A percentile compares a stretch with the other conserved stretches of the same genome.
Evolutionary conservation across 371 early-diverging fungal species (phyloP).

Genomic region (Saksenaea vasiformis): DNA sequence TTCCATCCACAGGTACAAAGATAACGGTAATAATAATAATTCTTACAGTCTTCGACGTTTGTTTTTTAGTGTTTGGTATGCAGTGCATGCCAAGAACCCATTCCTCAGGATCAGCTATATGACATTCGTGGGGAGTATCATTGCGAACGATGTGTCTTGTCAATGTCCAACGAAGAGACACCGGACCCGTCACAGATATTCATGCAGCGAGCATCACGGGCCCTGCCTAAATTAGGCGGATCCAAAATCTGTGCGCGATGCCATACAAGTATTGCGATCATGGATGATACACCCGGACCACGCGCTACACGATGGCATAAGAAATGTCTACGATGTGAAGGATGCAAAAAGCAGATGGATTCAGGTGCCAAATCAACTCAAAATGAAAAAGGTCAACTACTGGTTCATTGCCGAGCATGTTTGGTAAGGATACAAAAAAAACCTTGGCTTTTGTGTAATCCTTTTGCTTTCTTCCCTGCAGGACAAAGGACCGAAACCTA

Average conservation of each 20-base stretch:
- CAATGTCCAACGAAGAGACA: background rate
- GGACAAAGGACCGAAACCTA: background rate
- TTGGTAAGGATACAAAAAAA: background rate
- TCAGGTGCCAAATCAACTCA: slow-evolving; percentile 54
- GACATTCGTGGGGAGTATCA: slow-evolving; percentile 54
- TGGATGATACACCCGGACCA: slow-evolving; percentile 62
- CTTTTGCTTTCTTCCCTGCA: background rate
- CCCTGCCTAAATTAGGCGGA: slow-evolving; percentile 59
- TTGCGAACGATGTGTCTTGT: slow-evolving; percentile 53
- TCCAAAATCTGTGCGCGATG: slow-evolving; percentile 56
- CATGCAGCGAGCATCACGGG: slow-evolving; percentile 13
- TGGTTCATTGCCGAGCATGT: slow-evolving; percentile 56
- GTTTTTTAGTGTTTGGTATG: slow-evolving; percentile 22
- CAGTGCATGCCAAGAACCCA: slow-evolving; percentile 52
- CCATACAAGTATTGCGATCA: slow-evolving; percentile 48
- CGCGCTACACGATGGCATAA: slow-evolving; percentile 62
- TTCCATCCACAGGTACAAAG: slow-evolving; percentile 51
- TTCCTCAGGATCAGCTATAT: slow-evolving; percentile 58
- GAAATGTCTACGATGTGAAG: slow-evolving; percentile 56
- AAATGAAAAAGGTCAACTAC: slow-evolving; percentile 32
- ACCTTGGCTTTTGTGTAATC: background rate
- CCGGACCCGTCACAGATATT: slow-evolving; percentile 15
- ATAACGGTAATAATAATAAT: too few species aligned
- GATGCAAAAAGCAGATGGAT: slow-evolving; percentile 59
- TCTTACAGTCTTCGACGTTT: background rate